Evolutionary conservation across 768 basidiomycete genomes (phyloP).

Genomic region (Mycena chlorophos): DNA sequence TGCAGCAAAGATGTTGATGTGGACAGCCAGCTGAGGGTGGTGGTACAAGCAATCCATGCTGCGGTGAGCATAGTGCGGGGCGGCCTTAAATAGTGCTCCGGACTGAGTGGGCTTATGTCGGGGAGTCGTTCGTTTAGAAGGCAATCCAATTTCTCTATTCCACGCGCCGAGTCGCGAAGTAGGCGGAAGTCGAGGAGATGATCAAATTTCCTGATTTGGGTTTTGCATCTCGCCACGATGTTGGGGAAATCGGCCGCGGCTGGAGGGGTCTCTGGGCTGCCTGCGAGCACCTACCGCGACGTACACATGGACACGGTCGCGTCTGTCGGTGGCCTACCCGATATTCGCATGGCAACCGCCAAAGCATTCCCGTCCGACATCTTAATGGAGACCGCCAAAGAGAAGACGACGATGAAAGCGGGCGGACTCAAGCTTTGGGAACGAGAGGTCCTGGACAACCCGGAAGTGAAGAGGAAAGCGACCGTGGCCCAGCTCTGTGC

Average conservation of each 20-base stretch:
- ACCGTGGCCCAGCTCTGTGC: slow-evolving; percentile 96
- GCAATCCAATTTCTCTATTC: no score
- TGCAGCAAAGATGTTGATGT: neutral
- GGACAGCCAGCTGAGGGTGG: neutral
- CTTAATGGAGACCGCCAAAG: slow-evolving; percentile 66
- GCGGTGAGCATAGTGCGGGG: neutral
- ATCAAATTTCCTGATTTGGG: neutral
- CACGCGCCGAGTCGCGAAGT: no score
- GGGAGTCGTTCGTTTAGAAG: no score
- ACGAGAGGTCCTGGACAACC: slow-evolving; percentile 74
- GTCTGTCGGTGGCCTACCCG: slow-evolving; percentile 51
- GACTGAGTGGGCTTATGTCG: no score
- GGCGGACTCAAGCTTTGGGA: slow-evolving; percentile 78
- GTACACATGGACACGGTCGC: slow-evolving; percentile 71
- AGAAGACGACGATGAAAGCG: slow-evolving; percentile 54
- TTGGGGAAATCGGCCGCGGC: slow-evolving; percentile 31
- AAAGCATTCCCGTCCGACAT: slow-evolving; percentile 59
- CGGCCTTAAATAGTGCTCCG: no score
- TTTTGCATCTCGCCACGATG: slow-evolving; percentile 6
- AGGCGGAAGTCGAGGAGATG: no score
- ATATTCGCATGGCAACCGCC: slow-evolving; percentile 48
- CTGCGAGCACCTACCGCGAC: slow-evolving; percentile 50
- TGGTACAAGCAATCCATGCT: neutral
- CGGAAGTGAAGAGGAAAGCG: slow-evolving; percentile 91
- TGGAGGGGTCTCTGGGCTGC: slow-evolving; percentile 31